Evolutionary conservation across 371 early-diverging fungal species (phyloP), one percentile per base, ranked within the genome.

Genomic region (Coemansia sp.): DNA sequence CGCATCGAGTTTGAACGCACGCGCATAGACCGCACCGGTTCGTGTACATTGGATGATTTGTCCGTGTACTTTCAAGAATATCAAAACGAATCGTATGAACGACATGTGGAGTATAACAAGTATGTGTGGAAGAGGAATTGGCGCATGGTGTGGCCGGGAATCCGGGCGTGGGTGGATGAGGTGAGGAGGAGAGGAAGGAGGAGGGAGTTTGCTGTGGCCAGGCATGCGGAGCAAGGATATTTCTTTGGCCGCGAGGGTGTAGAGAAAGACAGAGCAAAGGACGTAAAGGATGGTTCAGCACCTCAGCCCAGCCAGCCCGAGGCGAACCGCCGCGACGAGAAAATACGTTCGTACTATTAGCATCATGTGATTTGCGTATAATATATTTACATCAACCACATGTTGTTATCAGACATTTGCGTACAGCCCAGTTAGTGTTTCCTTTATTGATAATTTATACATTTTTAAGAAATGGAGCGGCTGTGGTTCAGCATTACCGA

Each of bases 61-160:
- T 90, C 93, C 0, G 65, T 83, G 21, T 93, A 90, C 66, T 93
- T 89, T 80, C 87, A 88, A 73, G 84, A 87, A 59, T 93, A 91
- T 74, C 80, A 92, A 67, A 84, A 87, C 59, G 86, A 85, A 53
- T 85, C 90, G 5, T 87, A 87, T 31, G 83, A 79, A 21, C 81
- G 90, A 52, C 91, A 93, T 66, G 82, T 87, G 85, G 84, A 71
- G 56, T 93, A 93, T 74, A 93, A 93, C 70, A 76, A 84, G 21
- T 75, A 80, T 52, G 89, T 90, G 89, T 90, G 90, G 92, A 79
- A 83, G 26, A 80, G 88, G 54, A 93, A 89, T 60, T 52, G 86
- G 18, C 76, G 77, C 1, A 85, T 91, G 82, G 78, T 92, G 21
- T 80, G 84, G 65, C 91, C 91, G 22, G 91, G 88, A 22, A 71